Conservation (phyloP, 2,329 filamentous ascomycete species). For the Emericellopsis cladophorae region DNA sequence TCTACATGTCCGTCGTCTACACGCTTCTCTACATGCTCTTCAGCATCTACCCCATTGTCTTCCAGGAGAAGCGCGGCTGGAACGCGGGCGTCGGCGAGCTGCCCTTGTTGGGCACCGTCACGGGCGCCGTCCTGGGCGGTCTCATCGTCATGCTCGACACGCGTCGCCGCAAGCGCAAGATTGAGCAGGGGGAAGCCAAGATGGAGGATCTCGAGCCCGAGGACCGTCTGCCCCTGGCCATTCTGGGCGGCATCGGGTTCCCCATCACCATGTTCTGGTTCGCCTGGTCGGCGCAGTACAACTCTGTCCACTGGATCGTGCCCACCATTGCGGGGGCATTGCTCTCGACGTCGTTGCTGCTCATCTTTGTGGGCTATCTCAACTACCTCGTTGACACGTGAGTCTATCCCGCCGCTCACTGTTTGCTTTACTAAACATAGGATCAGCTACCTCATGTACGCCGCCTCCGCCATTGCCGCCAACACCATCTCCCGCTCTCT, state of each 20-base stretch:
- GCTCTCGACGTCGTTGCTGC: slow-evolving; percentile 19
- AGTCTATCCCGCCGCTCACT: too few relatives aligned
- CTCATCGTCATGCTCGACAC: slow-evolving; percentile 26
- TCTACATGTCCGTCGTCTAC: slow-evolving; percentile 41
- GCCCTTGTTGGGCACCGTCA: slow-evolving; percentile 33
- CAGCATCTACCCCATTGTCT: slow-evolving; percentile 42
- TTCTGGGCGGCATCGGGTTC: slow-evolving; percentile 36
- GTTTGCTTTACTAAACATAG: too few relatives aligned
- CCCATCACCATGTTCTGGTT: slow-evolving; percentile 51
- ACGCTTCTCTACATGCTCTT: slow-evolving; percentile 45
- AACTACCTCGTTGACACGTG: slow-evolving; percentile 38
- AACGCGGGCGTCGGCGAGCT: slow-evolving; percentile 38
- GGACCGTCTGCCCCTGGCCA: slow-evolving; percentile 46
- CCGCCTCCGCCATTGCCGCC: slow-evolving; percentile 51
- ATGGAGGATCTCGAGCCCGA: slow-evolving; percentile 22
- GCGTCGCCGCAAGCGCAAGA: slow-evolving; percentile 20
- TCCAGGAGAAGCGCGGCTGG: slow-evolving; percentile 38
- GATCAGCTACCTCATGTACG: slow-evolving; percentile 34
- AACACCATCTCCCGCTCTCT: slow-evolving; percentile 46
- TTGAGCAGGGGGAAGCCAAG: slow-evolving; percentile 18
- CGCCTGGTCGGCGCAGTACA: slow-evolving; percentile 42
- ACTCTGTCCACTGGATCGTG: slow-evolving; percentile 43
- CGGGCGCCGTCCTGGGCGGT: slow-evolving; percentile 33
- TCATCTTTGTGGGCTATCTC: slow-evolving; percentile 37
- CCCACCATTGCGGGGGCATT: slow-evolving; percentile 22